Evolutionary conservation across 768 basidiomycete species (phyloP), one percentile per base, ranked within the genome.

Genomic region (Macrolepiota albuminosa): DNA sequence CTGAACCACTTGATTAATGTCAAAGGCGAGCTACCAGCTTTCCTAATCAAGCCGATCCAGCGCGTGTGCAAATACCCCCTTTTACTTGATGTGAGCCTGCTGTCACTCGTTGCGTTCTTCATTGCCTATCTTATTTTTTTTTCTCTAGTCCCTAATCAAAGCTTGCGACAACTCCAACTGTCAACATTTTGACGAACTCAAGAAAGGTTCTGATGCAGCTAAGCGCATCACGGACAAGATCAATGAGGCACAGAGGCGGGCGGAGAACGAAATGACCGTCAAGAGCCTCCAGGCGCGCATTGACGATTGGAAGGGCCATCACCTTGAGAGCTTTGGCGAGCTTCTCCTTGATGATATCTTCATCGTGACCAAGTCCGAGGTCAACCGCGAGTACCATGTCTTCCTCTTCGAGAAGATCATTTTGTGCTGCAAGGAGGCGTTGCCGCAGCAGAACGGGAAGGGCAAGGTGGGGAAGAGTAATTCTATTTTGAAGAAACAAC

Each of bases 391-490:
- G 73, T 98, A 98, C 68, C 94, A 96, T 66, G 95, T 99, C 59
- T 99, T 98, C 81, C 80, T 99, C 39, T 99, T 99, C 65, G 95
- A 98, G 77, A 94, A 94, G 77, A 99, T 99, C 73, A 94, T 99
- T 64, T 83, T 98, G 24, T 99, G 97, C 75, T 98, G 97, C 81
- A 98, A 98, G 72, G 97, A 98, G 72, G 88, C 89, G 6, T 69
- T 80, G 16, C 79, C 80, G 6, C 79, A 81, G 6, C 78, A 80
- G 39, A 85, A 81, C 62, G 80, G 82, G 26, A 83, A 81, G 43
- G 85, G 84, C 72, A 91, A 93, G 73, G 78, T 77, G 42, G 79
- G 81, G 65, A 98, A 98, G 80, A 94, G 82, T 69, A 91, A 91
- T 58, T 92, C 92, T 7, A 84, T 98, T 53, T 72, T 97, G 61